Evolutionary conservation across 2,329 filamentous ascomycete species (phyloP).

Genomic region (Colletotrichum euphorbiae): DNA sequence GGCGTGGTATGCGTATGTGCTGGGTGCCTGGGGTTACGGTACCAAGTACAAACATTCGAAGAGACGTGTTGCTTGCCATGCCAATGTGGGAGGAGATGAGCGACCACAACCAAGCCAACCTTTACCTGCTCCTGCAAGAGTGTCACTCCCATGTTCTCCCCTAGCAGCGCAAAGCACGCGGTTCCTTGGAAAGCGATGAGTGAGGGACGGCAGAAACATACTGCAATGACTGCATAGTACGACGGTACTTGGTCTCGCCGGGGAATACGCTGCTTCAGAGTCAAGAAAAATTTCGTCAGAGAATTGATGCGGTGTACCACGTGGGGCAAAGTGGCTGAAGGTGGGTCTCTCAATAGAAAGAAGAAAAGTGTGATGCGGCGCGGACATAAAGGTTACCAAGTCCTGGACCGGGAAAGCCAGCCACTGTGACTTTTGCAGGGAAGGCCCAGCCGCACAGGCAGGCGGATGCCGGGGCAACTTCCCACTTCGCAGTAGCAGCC

Average conservation of each 20-base stretch:
- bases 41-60: constrained; percentile 5
- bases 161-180: background rate
- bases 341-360: constrained; percentile 28
- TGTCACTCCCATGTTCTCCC: constrained; percentile 16
- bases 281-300: constrained; percentile 23
- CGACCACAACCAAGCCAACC: constrained; percentile 12
- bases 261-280: constrained; percentile 25
- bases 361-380: constrained; percentile 38
- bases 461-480: constrained; percentile 7
- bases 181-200: no score
- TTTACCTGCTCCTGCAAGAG: constrained; percentile 17
- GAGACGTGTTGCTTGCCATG: constrained; percentile 1
- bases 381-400: no score
- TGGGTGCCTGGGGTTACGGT: constrained; percentile 21
- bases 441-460: constrained; percentile 23
- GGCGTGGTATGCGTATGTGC: constrained; percentile 10
- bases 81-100: constrained; percentile 11
- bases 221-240: background rate
- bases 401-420: constrained; percentile 31
- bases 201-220: background rate
- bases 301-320: constrained; percentile 39
- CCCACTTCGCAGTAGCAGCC: constrained; percentile 25
- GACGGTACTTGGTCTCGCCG: background rate
- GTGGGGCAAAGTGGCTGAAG: constrained; percentile 36
- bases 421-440: constrained; percentile 20